Conservation (phyloP, 495 filamentous ascomycete species). For the Haplographium delicatum region DNA sequence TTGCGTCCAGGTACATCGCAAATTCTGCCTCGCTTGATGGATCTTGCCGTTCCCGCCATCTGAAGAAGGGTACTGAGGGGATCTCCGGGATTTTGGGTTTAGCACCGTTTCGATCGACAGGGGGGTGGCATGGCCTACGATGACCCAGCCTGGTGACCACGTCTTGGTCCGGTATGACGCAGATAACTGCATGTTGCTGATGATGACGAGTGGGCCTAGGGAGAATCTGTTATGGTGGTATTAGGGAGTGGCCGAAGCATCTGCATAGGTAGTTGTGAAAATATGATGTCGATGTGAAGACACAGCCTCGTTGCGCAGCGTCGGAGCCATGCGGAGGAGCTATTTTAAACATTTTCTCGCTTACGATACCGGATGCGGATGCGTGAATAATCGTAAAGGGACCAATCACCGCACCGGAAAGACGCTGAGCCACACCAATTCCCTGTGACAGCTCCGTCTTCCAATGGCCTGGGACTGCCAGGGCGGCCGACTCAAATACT, state of each 20-base stretch:
- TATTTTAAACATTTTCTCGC: slow-evolving; percentile 4
- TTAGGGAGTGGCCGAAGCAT: slow-evolving; percentile 2
- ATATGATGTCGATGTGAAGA: neutral
- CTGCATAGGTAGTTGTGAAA: slow-evolving; percentile 1
- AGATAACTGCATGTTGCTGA: slow-evolving; percentile 3
- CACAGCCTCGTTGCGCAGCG: slow-evolving; percentile 4
- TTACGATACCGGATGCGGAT: neutral
- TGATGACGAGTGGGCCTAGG: slow-evolving; percentile 4
- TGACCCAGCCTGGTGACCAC: neutral
- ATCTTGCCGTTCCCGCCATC: slow-evolving; percentile 12
- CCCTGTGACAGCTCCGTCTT: too few relatives aligned
- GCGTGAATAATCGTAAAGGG: neutral
- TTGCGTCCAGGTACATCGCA: slow-evolving; percentile 2
- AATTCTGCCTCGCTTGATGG: slow-evolving; percentile 21
- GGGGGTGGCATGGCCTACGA: slow-evolving; percentile 3
- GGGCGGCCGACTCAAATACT: too few relatives aligned
- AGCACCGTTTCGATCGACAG: neutral
- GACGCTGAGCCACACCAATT: slow-evolving; percentile 1
- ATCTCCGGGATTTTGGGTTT: too few relatives aligned
- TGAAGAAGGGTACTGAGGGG: neutral
- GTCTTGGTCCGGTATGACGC: slow-evolving; percentile 6
- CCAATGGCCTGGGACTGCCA: too few relatives aligned
- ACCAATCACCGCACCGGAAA: neutral
- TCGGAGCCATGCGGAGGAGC: neutral
- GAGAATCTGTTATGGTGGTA: slow-evolving; percentile 2